phyloP scores from a whole-genome alignment of 202 grass and related monocot species.

The Dendrocalamus latiflorus region DNA sequence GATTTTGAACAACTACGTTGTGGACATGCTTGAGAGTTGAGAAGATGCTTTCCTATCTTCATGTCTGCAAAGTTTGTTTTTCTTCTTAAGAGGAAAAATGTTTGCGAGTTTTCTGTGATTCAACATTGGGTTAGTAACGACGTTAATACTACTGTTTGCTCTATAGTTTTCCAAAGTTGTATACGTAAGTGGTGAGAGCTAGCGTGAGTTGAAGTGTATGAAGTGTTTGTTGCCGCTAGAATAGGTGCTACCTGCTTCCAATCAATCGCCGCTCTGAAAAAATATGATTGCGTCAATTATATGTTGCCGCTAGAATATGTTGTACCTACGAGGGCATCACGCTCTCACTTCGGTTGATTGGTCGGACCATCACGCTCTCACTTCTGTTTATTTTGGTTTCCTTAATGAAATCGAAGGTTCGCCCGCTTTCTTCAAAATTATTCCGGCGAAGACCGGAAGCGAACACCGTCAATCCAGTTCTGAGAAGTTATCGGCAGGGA shows the following conservation, averaged over 20 bases:
- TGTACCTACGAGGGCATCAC: no score
- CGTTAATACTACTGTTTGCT: neutral
- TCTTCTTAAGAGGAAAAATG: neutral
- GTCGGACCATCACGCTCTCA: no score
- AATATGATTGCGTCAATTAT: no score
- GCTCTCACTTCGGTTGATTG: no score
- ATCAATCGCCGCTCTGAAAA: no score
- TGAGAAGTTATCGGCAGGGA: neutral
- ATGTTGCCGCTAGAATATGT: no score
- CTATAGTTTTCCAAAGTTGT: neutral
- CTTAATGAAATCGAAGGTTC: no score
- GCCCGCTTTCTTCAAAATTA: neutral
- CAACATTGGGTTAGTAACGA: neutral
- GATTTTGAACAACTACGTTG: neutral
- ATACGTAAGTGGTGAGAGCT: neutral
- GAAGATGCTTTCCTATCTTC: neutral
- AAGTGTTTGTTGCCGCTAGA: neutral
- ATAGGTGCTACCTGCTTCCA: no score
- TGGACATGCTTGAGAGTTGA: neutral
- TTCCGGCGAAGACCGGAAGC: neutral
- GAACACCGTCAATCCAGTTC: neutral
- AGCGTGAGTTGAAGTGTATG: neutral
- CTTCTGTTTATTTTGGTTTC: no score
- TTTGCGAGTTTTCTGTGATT: neutral
- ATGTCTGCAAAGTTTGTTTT: neutral